Evolutionary conservation across 352 stramenopile genomes (phyloP).

Genomic region (Discostella stelligera): DNA sequence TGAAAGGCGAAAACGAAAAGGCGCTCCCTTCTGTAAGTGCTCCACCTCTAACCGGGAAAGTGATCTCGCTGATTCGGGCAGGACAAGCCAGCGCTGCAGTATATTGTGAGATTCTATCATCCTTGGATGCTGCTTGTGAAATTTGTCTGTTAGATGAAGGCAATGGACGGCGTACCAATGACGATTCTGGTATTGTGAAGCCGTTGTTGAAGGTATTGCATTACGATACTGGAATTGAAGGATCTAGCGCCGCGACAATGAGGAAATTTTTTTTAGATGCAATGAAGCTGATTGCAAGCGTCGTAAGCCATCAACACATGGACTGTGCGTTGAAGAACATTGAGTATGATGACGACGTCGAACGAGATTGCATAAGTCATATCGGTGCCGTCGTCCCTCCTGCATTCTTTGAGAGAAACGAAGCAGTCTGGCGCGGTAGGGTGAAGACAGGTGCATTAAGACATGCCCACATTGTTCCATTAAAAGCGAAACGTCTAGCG

Average conservation of each 20-base stretch:
- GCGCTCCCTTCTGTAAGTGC: conserved; percentile 58
- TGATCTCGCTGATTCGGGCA: conserved; percentile 76
- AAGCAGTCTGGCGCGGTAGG: conserved; percentile 69
- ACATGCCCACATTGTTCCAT: conserved; percentile 64
- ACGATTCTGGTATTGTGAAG: conserved; percentile 29
- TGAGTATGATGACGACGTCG: conserved; percentile 20
- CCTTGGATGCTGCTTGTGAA: conserved; percentile 50
- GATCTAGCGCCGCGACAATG: conserved; percentile 34
- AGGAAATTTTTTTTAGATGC: conserved; percentile 45
- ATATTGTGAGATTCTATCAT: conserved; percentile 77
- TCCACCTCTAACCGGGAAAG: conserved; percentile 71
- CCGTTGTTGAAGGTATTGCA: conserved; percentile 62
- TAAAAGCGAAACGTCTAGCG: conserved; percentile 45
- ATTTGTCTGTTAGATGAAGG: conserved; percentile 31
- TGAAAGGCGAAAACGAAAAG: conserved; percentile 40
- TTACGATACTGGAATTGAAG: conserved; percentile 65
- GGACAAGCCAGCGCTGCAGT: conserved; percentile 81
- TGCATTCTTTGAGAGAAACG: conserved; percentile 80
- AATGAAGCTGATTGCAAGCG: conserved; percentile 55
- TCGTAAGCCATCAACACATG: conserved; percentile 58
- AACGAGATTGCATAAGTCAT: conserved; percentile 44
- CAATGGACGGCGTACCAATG: conserved; percentile 2
- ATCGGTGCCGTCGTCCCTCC: conserved; percentile 58
- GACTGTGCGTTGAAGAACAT: conserved; percentile 17
- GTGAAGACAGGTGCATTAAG: conserved; percentile 54